Evolutionary conservation across 768 basidiomycete genomes (phyloP), one percentile per base, ranked within the genome.

Genomic region (Suillus lakei): DNA sequence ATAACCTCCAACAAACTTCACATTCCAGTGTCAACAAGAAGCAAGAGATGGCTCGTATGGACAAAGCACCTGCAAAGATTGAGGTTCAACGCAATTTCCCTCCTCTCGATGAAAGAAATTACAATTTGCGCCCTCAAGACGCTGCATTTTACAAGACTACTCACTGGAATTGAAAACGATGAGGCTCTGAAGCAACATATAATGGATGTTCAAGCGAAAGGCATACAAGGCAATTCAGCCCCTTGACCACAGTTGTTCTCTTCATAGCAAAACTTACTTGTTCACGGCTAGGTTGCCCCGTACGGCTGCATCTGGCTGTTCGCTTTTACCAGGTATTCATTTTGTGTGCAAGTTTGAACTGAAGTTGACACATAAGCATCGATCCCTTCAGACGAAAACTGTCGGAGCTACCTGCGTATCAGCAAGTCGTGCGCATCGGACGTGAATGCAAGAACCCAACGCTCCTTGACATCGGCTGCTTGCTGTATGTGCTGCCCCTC

Each of bases 391-490:
- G 39, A 36, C 43, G 5, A 26, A 28, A 4, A 21, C 5, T 43
- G n/a, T 56, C 23, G 9, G 48, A 3, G 26, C 6, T 36, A 32
- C 26, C 60, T 18, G 67, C 51, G 5, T 73, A 70, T 55, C 8
- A 68, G 6, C 36, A 66, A 18, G 63, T 79, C 23, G 70, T 80
- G 26, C 67, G 72, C 43, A 64, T 82, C 2, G 79, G 74, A 5
- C 72, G 68, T 46, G 74, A 75, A 28, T 71, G 77, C 38, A 21
- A 64, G 13, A 72, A 68, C 15, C 73, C 80, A 2, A 73, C 82
- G 26, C 72, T 81, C 34, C 74, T 83, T 13, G 82, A 82, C 51
- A 69, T 82, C 3, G 81, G 78, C 2, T 81, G 81, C 64, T n/a
- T 80, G 80, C 67, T 71, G 80, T 81, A 64, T 60, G 75, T 65